phyloP scores from a whole-genome alignment of 2,329 filamentous ascomycete species.

The Ceratocystis destructans region DNA sequence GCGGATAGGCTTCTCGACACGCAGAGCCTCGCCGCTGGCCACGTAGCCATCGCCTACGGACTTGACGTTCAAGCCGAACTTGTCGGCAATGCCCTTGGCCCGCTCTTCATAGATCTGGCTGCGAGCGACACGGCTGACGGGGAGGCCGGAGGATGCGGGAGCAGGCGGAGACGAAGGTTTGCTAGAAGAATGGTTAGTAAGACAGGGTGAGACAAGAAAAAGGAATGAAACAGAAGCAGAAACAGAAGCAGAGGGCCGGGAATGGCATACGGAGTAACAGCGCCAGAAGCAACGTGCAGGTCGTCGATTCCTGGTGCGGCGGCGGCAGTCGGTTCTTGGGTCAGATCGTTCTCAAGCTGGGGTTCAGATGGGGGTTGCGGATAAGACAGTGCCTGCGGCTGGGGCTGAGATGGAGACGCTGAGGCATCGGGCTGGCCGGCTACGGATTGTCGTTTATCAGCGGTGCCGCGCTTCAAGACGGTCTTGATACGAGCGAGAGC shows the following conservation, averaged over 20 bases:
- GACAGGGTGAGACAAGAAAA: not conserved
- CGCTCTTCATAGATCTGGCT: slow-evolving; percentile 42
- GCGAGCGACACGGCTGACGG: slow-evolving; percentile 23
- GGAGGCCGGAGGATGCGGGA: slow-evolving; percentile 22
- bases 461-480: slow-evolving; percentile 32
- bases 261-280: not conserved
- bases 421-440: not conserved
- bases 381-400: not conserved
- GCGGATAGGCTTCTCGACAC: slow-evolving; percentile 61
- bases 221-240: not conserved
- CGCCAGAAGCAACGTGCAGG: not conserved
- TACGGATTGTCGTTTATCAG: slow-evolving; percentile 19
- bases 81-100: slow-evolving; percentile 40
- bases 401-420: not conserved
- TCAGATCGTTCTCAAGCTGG: too few species aligned
- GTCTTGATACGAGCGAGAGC: slow-evolving; percentile 38
- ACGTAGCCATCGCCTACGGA: slow-evolving; percentile 31
- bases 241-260: too few species aligned
- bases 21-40: slow-evolving; percentile 37
- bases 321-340: not conserved
- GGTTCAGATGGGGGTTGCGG: not conserved
- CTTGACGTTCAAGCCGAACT: slow-evolving; percentile 43
- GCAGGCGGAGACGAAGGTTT: slow-evolving; percentile 11
- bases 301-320: not conserved
- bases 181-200: not conserved